A percentile compares a stretch with the other conserved stretches of the same genome.
These are phyloP conservation scores for Entrophospora sp. DNA, from an alignment of 192 early-diverging fungal species.

Conservation along the genomic window DNA sequence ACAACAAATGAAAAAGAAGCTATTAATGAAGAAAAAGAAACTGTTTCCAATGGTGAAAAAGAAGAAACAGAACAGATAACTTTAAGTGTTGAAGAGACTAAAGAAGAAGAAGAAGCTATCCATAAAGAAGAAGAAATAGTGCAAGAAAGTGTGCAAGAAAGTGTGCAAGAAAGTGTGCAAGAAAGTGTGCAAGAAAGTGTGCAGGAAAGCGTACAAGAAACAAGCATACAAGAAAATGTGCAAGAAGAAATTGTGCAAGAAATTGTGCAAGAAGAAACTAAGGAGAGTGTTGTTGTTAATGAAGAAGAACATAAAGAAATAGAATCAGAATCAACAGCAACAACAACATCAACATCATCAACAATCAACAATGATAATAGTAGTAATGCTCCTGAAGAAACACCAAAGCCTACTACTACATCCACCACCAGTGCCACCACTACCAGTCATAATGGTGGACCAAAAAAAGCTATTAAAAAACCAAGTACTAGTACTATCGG, in stretches of 20 bases:
- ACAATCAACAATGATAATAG: too few relatives aligned
- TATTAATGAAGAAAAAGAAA: not conserved
- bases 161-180: not conserved
- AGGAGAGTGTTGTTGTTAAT: not conserved
- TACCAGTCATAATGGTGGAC: not conserved
- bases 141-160: not conserved
- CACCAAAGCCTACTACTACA: not conserved
- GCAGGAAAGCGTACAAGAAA: not conserved
- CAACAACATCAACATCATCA: too few relatives aligned
- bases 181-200: not conserved
- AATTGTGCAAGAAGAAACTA: not conserved
- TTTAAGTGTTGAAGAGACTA: not conserved
- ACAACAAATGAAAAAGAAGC: not conserved
- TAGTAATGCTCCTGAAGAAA: too few relatives aligned
- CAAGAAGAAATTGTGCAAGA: not conserved
- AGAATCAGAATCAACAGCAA: too few relatives aligned
- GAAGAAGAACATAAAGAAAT: not conserved
- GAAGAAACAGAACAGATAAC: not conserved
- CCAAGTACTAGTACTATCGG: not conserved
- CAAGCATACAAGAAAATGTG: not conserved
- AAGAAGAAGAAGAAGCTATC: not conserved
- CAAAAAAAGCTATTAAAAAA: not conserved
- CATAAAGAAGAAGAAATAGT: not conserved
- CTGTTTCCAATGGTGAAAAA: too few relatives aligned
- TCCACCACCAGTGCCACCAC: not conserved